A percentile compares a stretch with the other conserved stretches of the same genome.
Conservation (phyloP, 192 early-diverging fungal species). For the Borealophlyctis nickersoniae region DNA sequence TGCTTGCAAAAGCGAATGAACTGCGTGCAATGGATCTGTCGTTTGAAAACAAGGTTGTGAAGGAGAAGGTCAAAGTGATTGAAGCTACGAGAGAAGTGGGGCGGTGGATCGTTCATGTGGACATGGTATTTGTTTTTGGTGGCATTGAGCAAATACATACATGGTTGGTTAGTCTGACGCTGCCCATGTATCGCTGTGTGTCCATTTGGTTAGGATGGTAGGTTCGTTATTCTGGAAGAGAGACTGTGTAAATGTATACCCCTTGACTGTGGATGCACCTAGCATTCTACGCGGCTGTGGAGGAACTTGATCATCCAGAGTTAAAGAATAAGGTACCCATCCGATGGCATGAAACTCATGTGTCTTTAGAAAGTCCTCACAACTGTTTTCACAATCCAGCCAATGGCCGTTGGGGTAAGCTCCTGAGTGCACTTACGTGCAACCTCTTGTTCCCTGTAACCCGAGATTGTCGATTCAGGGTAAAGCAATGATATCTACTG, state of each 20-base stretch:
- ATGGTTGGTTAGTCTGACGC: too few relatives aligned
- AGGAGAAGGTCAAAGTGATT: conserved; percentile 36
- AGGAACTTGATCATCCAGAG: conserved; percentile 63
- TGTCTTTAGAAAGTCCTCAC: too few relatives aligned
- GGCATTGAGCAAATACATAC: too few relatives aligned
- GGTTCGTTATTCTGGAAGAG: too few relatives aligned
- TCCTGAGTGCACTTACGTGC: too few relatives aligned
- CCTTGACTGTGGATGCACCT: too few relatives aligned
- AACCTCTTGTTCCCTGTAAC: too few relatives aligned
- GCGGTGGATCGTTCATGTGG: conserved; percentile 59
- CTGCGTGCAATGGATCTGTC: conserved; percentile 40
- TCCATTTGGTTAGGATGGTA: too few relatives aligned
- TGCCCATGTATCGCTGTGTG: too few relatives aligned
- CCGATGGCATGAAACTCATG: too few relatives aligned
- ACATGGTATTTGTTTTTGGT: conserved; percentile 49
- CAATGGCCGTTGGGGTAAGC: conserved; percentile 59
- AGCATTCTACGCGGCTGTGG: conserved; percentile 69
- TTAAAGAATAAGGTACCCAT: conserved; percentile 39
- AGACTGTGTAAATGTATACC: too few relatives aligned
- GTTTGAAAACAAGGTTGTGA: conserved; percentile 27
- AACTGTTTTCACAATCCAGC: too few relatives aligned
- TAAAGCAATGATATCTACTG: conserved; percentile 55
- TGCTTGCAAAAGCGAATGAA: conserved; percentile 35
- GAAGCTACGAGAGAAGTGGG: conserved; percentile 46
- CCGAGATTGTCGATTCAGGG: not conserved